Evolutionary conservation across 345 rosid species (phyloP).

Genomic region (Aegle marmelos): DNA sequence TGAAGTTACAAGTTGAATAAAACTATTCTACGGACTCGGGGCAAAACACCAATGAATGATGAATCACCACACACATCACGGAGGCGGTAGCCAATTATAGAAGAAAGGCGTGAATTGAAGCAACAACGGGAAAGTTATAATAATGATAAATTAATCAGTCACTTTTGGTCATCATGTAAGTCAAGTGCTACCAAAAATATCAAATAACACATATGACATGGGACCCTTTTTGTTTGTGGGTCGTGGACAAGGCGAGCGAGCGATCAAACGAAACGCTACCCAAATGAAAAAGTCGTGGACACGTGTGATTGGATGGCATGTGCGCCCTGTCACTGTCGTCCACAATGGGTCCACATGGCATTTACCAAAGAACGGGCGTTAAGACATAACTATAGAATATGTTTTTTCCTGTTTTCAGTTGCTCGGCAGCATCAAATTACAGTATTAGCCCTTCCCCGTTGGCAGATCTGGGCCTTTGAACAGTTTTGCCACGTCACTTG

Average conservation of each 20-base stretch:
- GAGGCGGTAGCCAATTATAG: not conserved
- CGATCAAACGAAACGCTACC: not conserved
- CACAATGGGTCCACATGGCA: conserved; percentile 16
- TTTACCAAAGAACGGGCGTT: conserved; percentile 16
- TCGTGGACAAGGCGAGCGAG: not conserved
- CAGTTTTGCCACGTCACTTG: not conserved
- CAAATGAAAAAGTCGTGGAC: not conserved
- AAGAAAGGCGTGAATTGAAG: not conserved
- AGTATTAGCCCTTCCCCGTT: not conserved
- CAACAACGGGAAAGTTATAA: not conserved
- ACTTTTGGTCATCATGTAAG: not conserved
- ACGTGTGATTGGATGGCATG: conserved; percentile 15
- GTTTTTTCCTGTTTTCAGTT: conserved; percentile 11
- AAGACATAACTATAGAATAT: not conserved
- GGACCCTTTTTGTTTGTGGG: not conserved
- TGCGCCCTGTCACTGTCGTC: not conserved
- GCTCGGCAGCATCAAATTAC: not conserved
- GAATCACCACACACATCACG: not conserved
- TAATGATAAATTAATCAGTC: not conserved
- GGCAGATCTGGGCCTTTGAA: no score
- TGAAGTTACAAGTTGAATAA: no score
- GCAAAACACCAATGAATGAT: not conserved
- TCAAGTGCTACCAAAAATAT: not conserved
- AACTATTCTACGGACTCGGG: no score
- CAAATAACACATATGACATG: not conserved